Base-by-base conservation (phyloP, 2,329 filamentous ascomycete genomes). In the Aspergillus sp. region DNA sequence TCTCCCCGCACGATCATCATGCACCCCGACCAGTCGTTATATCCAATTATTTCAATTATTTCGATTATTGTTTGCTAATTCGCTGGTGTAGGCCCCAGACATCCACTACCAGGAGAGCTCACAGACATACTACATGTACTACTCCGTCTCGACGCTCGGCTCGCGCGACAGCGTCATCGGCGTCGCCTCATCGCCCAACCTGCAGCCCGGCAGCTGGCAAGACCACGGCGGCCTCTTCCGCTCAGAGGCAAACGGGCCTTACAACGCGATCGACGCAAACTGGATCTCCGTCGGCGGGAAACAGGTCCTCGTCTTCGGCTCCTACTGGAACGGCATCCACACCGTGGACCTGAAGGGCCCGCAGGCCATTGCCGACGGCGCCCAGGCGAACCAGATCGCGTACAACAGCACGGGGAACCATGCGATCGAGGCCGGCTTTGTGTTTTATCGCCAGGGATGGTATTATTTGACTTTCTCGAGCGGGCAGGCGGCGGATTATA, bases 301-400 rank as follows among this genome's bases (percentile, higher is more conserved):
- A 9, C 79, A 80, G 62, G 78, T 80, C 57, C 73, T 87, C 62
- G 84, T 79, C 60, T 90, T 89, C 59, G 88, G 88, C 48, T 87
- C 84, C n/a, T 90, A 89, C 80, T 91, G 87, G 86, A 71, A 76
- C 9, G 82, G 86, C 66, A 79, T 90, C 57, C 88, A 83, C 77
- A 83, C 85, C 68, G 82, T 85, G 2, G 67, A 75, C 43, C 79
- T 89, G 61, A 59, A 15, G 55, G 65, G 46, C 62, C 68, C 62
- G 60, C 61, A 14, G 55, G 63, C 43, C 64, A 67, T 9, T 59
- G 71, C 4, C 70, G 73, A 46, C 54, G 66, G 65, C 4, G 63
- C 65, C 24, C 65, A 70, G 15, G 70, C 80, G 2, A 71, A 75
- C 55, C 79, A 86, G 56, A 71, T 88, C 52, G 79, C 82, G 2